These are phyloP conservation scores for Hypoxylon sp. DNA, from an alignment of 2,329 filamentous ascomycete genomes.

Conservation along the genomic window DNA sequence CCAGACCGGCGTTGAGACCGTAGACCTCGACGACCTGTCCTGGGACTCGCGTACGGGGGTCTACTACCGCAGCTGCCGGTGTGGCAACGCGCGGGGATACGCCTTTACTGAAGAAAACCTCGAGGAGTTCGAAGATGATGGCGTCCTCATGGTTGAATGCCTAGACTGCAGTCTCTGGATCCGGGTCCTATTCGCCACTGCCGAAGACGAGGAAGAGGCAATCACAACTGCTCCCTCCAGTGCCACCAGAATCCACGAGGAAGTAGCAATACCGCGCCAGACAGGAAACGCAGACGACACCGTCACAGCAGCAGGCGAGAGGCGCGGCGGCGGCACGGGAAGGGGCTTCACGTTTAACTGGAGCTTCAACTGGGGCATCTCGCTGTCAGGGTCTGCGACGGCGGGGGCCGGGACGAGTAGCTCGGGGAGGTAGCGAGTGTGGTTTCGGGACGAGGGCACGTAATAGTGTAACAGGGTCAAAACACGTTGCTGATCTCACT, in stretches of 20 bases:
- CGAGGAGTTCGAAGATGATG: conserved; percentile 68
- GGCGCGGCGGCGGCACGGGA: conserved; percentile 38
- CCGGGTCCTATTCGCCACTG: conserved; percentile 72
- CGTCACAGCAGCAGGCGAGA: conserved; percentile 30
- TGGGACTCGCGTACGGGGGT: conserved; percentile 62
- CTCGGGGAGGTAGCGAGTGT: conserved; percentile 21
- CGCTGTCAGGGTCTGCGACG: conserved; percentile 45
- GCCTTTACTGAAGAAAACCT: conserved; percentile 70
- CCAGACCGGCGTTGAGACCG: conserved; percentile 70
- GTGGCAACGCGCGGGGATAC: conserved; percentile 73
- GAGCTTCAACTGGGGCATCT: conserved; percentile 50
- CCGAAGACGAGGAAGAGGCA: conserved; percentile 55
- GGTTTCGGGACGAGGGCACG: not conserved
- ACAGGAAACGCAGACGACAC: conserved; percentile 5
- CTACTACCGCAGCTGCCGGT: conserved; percentile 73
- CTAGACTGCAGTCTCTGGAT: conserved; percentile 76
- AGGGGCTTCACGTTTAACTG: conserved; percentile 48
- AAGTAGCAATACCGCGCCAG: conserved; percentile 1
- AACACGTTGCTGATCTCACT: not conserved
- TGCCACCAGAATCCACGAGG: not conserved
- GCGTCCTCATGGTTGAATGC: conserved; percentile 74
- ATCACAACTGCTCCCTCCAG: not conserved
- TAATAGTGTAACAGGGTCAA: not conserved
- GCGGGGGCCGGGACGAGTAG: conserved; percentile 18
- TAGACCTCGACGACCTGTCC: conserved; percentile 75